Evolutionary conservation across 2,329 filamentous ascomycete genomes (phyloP).

Genomic region (Bimuria novae-zelandiae): DNA sequence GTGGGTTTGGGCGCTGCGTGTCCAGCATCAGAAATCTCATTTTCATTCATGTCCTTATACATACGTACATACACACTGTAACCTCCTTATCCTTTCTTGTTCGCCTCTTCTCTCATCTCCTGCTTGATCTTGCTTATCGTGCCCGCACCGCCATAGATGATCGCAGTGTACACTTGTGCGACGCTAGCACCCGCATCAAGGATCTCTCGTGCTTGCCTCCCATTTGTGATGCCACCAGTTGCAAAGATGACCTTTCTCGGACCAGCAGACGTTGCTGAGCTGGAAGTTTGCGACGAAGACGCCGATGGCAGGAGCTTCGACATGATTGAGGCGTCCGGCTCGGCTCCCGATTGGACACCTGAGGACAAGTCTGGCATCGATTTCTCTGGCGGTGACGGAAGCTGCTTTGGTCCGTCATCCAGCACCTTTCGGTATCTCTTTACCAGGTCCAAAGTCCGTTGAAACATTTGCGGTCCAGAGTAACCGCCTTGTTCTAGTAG

Average conservation of each 20-base stretch:
- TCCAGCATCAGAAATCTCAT: too few relatives aligned
- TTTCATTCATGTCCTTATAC: neutral
- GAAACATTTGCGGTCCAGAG: conserved; percentile 88
- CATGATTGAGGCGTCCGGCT: conserved; percentile 18
- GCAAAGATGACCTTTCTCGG: conserved; percentile 83
- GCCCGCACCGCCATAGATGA: conserved; percentile 67
- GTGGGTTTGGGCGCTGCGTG: too few relatives aligned
- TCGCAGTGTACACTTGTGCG: conserved; percentile 86
- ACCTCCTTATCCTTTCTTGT: conserved; percentile 19
- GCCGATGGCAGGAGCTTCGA: conserved; percentile 19
- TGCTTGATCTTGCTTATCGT: conserved; percentile 60
- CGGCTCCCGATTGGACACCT: conserved; percentile 14
- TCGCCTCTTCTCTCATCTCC: conserved; percentile 53
- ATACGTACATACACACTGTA: neutral
- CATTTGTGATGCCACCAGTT: conserved; percentile 89
- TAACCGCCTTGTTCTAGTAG: conserved; percentile 83
- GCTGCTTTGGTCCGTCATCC: conserved; percentile 49
- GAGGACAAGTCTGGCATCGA: conserved; percentile 12
- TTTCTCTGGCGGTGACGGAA: conserved; percentile 12
- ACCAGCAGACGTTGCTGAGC: conserved; percentile 12
- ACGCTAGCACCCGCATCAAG: conserved; percentile 88
- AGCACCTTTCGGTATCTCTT: conserved; percentile 69
- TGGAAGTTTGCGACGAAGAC: conserved; percentile 7
- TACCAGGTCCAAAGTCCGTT: conserved; percentile 77
- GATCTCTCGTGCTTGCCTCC: conserved; percentile 78